Evolutionary conservation across 2,329 filamentous ascomycete genomes (phyloP), one percentile per base, ranked within the genome.

Genomic region (Fusarium dimerum): DNA sequence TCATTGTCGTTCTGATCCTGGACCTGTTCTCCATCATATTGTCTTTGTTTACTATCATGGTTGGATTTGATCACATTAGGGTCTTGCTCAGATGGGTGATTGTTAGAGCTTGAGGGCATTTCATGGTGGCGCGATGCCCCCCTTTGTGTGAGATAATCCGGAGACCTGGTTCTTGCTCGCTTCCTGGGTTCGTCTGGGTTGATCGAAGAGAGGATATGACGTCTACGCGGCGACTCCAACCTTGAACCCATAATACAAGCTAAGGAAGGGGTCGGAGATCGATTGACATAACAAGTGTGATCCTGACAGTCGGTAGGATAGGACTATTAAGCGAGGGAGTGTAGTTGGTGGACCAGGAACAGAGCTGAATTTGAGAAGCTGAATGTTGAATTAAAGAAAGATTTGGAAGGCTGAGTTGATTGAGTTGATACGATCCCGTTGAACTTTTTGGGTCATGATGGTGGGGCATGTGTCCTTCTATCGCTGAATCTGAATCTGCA

Each of bases 131-230:
- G 32, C 13, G 32, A 36, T 4, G 32, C 9, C 4, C 11, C 32
- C 13, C 13, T 36, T 11, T 36, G 32, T 4, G 13, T 15, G 32
- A 36, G 46, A n/a, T 40, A 29, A 12, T 54, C 46, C 12, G 55
- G 55, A n/a, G 50, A 57, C 40, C 44, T 51, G 40, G 47, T 52
- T 51, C 53, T 56, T 36, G 47, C 45, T 48, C 48, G 48, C 3
- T 43, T 16, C 13, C 59, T 56, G 1, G 55, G 49, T 9, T 51
- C 47, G 5, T 70, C 67, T 6, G 69, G 73, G 55, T 79, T 78
- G 60, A 78, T 76, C 7, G 78, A 80, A 7, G 75, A 76, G 16
- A 81, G 69, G 17, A 80, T 78, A 42, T 76, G 76, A n/a, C 76
- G 75, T 64, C 78, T 67, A 57, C 67, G 70, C 30, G 74, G 70